These are phyloP conservation scores for Euphorbia corollata DNA, from an alignment of 441 rosid genomes.

Conservation along the genomic window DNA sequence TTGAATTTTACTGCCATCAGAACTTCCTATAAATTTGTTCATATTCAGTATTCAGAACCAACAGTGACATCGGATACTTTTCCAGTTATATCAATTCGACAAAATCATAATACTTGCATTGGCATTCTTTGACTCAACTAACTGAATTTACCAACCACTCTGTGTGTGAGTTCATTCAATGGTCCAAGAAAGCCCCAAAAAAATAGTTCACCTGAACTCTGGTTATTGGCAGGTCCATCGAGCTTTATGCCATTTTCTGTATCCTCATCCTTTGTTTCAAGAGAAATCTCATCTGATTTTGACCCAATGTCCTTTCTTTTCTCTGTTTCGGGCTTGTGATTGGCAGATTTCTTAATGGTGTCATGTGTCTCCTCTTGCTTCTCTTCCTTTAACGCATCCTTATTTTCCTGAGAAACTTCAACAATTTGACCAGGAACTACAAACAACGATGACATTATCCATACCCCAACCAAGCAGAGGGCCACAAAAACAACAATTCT, in stretches of 20 bases:
- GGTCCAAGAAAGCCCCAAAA: conserved; percentile 68
- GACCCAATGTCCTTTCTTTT: conserved; percentile 31
- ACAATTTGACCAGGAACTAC: conserved; percentile 49
- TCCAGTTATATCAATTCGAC: conserved; percentile 46
- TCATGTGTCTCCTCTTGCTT: conserved; percentile 22
- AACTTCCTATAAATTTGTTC: neutral
- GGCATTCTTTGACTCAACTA: conserved; percentile 72
- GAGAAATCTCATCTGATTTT: conserved; percentile 28
- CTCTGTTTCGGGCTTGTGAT: conserved; percentile 29
- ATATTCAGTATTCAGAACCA: conserved; percentile 47
- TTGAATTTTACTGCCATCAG: neutral
- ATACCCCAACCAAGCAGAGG: conserved; percentile 78
- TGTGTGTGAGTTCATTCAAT: conserved; percentile 59
- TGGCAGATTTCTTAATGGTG: conserved; percentile 34
- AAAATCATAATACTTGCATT: conserved; percentile 43
- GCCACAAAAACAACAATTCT: conserved; percentile 71
- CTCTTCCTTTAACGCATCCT: conserved; percentile 38
- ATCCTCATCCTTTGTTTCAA: conserved; percentile 28
- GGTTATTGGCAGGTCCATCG: conserved; percentile 35
- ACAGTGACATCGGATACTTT: conserved; percentile 67
- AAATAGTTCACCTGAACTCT: conserved; percentile 42
- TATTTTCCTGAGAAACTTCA: conserved; percentile 48
- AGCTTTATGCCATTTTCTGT: conserved; percentile 33
- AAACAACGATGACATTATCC: conserved; percentile 89
- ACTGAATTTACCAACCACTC: conserved; percentile 71